Base-by-base conservation (phyloP, 1,284 basidiomycete species). In the Moesziomyces aphidis region DNA sequence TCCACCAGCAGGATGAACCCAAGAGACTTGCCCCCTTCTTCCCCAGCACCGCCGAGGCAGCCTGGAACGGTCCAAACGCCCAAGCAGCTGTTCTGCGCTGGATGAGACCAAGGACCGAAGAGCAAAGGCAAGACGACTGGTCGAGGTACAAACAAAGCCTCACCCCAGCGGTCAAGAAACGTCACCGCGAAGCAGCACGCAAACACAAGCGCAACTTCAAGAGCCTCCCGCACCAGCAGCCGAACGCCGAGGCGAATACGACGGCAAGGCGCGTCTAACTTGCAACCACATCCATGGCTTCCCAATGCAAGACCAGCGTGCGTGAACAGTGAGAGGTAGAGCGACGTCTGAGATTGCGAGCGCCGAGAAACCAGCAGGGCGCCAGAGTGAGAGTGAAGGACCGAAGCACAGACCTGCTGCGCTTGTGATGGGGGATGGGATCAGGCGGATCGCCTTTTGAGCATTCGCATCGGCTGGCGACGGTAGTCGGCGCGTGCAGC, bases 181-280 rank as follows among this genome's bases (percentile, higher is more conserved):
- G 80, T 26, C 79, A 82, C 36, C 63, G 80, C 5, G 80, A 82
- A 55, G 79, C 79, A 11, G 58, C 79, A 28, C 77, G 80, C 50
- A 78, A 81, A 56, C 55, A 57, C 22, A 64, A 65, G 44, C 71
- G 71, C 19, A 60, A 59, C 24, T 63, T 63, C 42, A 69, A 51
- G 11, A 60, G 48, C 17, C 23, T 55, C 42, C 52, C 65, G 1
- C 51, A 55, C n/a, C 44, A 39, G 21, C 44, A 39, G 21, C 45
- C 52, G n/a, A 50, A 56, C 13, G 17, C 36, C 19, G 17, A 19
- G 3, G 6, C 39, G 17, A 42, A 6, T 5, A 17, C 39, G 1
- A 3, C 39, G 3, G 2, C 17, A 8, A 19, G 23, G 22, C 31
- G 31, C 10, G 31, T 34, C 26, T 28, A 28, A 8, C 26, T 28